Evolutionary conservation across 2,329 filamentous ascomycete species (phyloP).

Genomic region (Xylaria sp.): DNA sequence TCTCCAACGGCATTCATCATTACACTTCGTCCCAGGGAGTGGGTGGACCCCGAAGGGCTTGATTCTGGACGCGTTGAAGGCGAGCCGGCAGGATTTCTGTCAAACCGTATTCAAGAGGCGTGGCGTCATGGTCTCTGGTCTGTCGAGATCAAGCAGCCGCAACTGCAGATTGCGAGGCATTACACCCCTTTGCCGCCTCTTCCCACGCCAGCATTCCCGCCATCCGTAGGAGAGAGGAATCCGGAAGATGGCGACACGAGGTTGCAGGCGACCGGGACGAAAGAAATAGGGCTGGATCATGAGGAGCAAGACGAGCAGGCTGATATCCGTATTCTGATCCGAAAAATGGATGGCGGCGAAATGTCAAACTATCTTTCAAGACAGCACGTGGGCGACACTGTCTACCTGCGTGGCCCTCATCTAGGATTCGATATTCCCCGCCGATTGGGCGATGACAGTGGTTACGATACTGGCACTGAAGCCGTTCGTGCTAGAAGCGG

Average conservation of each 20-base stretch:
- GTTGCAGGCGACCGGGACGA: slow-evolving; percentile 15
- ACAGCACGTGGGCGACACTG: slow-evolving; percentile 67
- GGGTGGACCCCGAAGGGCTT: slow-evolving; percentile 13
- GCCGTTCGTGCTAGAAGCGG: slow-evolving; percentile 51
- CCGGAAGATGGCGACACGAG: background rate
- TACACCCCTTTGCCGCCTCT: slow-evolving; percentile 85
- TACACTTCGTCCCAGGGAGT: slow-evolving; percentile 58
- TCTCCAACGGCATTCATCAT: slow-evolving; percentile 76
- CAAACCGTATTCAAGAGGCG: slow-evolving; percentile 49
- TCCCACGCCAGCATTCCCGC: background rate
- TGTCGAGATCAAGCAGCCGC: slow-evolving; percentile 92
- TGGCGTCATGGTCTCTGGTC: slow-evolving; percentile 80
- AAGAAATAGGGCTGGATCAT: slow-evolving; percentile 42
- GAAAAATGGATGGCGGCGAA: slow-evolving; percentile 82
- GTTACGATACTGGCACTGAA: background rate
- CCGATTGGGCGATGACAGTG: slow-evolving; percentile 46
- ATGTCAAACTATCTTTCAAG: slow-evolving; percentile 83
- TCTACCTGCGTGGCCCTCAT: slow-evolving; percentile 84
- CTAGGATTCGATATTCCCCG: slow-evolving; percentile 67
- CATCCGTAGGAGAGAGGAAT: background rate
- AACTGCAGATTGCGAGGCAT: slow-evolving; percentile 88
- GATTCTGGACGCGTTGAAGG: slow-evolving; percentile 21
- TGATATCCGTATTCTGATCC: slow-evolving; percentile 76
- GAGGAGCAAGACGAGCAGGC: slow-evolving; percentile 48
- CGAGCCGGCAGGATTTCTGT: slow-evolving; percentile 14